Base-by-base conservation (phyloP, 2,329 filamentous ascomycete genomes). In the Fusarium subtropicale region DNA sequence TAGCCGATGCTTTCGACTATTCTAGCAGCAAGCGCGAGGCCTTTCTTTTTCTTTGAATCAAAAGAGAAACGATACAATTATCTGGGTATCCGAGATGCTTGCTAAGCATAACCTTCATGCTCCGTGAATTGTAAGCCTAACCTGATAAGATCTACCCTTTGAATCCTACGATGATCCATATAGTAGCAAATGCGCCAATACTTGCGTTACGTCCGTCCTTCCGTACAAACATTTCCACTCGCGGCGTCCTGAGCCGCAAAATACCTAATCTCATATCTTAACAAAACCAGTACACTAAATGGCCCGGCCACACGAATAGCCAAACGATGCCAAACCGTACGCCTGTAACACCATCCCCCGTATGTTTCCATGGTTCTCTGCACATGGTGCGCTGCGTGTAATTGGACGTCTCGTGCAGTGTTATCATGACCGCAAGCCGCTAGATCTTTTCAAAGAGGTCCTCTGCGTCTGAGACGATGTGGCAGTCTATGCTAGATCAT, bases 401-500 rank as follows among this genome's bases (percentile, higher is more conserved):
- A 45, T 72, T 71, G 20, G 68, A 68, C 38, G 71, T 69, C 26
- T 71, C 68, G n/a, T 68, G 61, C 48, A 74, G 71, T 13, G 56
- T 60, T n/a, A 74, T 41, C 12, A 68, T 56, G 15, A 61, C 69
- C 20, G 71, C 66, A 24, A 76, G 66, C 31, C 70, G 70, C n/a
- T 67, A 63, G 18, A 66, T 58, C 24, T 66, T 69, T 36, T 64
- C 52, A 33, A 74, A 72, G 20, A 66, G 66, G n/a, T 60, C 53
- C 13, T 52, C 36, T 31, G 41, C 28, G 41, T 28, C 42, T 24
- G 13, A 52, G 38, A 48, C 50, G 28, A 69, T 57, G 38, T 52
- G 30, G 30, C 75, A 74, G 36, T 76, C 71, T 59, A 76, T 73
- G 36, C 72, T 61, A 75, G 56, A 28, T 70, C 67, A 7, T 47